phyloP scores from a whole-genome alignment of 495 filamentous ascomycete genomes.

The Astrocystis sublimbata region DNA sequence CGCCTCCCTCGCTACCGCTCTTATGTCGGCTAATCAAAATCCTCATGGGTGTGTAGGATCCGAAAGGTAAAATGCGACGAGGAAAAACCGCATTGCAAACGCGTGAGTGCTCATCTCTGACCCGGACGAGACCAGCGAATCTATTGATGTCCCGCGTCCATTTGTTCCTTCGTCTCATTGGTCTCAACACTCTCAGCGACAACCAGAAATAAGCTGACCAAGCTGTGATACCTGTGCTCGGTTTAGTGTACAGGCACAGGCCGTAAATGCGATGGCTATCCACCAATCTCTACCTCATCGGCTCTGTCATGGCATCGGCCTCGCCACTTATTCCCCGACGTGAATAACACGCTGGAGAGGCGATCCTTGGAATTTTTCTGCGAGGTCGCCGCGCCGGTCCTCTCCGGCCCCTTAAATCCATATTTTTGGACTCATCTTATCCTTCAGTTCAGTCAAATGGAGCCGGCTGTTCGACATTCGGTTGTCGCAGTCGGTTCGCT shows the following conservation, averaged over 20 bases:
- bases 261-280: conserved; percentile 48
- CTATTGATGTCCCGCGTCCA: background rate
- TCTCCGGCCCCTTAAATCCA: conserved; percentile 52
- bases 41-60: conserved; percentile 32
- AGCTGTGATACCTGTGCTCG: background rate
- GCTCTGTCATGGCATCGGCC: conserved; percentile 26
- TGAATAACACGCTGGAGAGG: conserved; percentile 31
- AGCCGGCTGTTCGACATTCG: conserved; percentile 62
- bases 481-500: conserved; percentile 58
- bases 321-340: conserved; percentile 24
- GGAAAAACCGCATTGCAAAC: conserved; percentile 47
- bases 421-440: conserved; percentile 60
- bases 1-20: background rate
- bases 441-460: conserved; percentile 56
- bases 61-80: conserved; percentile 58
- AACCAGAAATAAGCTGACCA: conserved; percentile 4
- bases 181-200: no score
- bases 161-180: no score
- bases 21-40: conserved; percentile 1
- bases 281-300: conserved; percentile 11
- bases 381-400: conserved; percentile 46
- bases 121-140: no score
- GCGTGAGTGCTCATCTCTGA: conserved; percentile 17
- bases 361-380: conserved; percentile 57
- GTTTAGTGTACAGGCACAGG: conserved; percentile 45